Percentiles rank a stretch among this genome's conserved stretches.
phyloP scores from a whole-genome alignment of 176 grass and related monocot genomes.

The Oropetium thomaeum region DNA sequence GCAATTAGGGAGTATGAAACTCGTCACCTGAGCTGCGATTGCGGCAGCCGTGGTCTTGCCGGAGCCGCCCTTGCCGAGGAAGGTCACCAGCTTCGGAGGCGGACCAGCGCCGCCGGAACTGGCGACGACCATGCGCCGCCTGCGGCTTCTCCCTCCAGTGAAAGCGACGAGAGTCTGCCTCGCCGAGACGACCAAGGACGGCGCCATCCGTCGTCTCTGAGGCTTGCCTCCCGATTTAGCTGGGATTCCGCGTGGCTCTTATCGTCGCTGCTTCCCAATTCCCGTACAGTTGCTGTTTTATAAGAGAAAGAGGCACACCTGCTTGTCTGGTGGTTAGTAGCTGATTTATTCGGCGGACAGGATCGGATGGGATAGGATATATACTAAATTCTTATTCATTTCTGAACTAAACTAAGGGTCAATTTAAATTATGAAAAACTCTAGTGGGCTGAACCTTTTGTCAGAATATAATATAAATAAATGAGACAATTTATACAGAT shows the following conservation, averaged over 20 bases:
- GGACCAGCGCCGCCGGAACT: conserved; percentile 17
- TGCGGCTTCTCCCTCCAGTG: conserved; percentile 12
- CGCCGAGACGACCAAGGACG: conserved; percentile 30
- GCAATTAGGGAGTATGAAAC: too few relatives aligned
- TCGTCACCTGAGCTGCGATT: conserved; percentile 63
- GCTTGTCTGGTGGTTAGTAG: not conserved
- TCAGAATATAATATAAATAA: too few relatives aligned
- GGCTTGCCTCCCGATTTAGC: not conserved
- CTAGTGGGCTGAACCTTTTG: too few relatives aligned
- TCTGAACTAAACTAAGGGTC: too few relatives aligned
- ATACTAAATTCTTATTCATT: too few relatives aligned
- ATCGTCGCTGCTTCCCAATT: not conserved
- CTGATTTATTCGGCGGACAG: not conserved
- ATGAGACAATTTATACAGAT: too few relatives aligned
- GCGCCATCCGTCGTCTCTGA: conserved; percentile 3
- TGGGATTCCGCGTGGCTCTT: not conserved
- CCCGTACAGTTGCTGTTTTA: not conserved
- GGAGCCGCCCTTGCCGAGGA: conserved; percentile 82
- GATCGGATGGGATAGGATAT: too few relatives aligned
- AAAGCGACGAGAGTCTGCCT: conserved; percentile 16
- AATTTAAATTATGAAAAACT: too few relatives aligned
- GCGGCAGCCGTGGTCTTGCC: conserved; percentile 87
- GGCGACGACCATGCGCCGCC: conserved; percentile 26
- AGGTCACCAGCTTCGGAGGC: conserved; percentile 80
- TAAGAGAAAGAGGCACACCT: not conserved